Evolutionary conservation across 164 flowering plant species (phyloP).

Genomic region (Cinnamomum micranthum): DNA sequence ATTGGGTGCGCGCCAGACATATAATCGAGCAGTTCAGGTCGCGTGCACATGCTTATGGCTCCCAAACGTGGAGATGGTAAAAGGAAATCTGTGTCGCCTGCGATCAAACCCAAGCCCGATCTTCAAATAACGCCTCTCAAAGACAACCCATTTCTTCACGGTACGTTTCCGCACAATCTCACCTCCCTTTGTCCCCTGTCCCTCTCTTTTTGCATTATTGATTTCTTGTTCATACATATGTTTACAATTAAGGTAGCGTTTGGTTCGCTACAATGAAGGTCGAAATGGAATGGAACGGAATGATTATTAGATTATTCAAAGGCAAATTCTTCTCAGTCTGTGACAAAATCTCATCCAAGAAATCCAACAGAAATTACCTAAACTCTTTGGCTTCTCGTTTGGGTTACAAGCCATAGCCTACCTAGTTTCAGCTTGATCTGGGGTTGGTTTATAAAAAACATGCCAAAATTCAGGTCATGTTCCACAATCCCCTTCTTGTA

Average conservation of each 20-base stretch:
- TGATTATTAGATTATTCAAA: too few species aligned
- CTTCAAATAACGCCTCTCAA: constrained; percentile 60
- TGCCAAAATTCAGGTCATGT: neutral
- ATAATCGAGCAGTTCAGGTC: too few species aligned
- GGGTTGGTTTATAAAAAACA: neutral
- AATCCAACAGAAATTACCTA: neutral
- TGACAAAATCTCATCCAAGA: neutral
- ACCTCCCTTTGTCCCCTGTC: neutral
- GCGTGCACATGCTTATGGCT: neutral
- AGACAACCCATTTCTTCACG: constrained; percentile 66
- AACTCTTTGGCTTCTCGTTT: neutral
- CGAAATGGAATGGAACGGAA: too few species aligned
- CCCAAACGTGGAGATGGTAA: constrained; percentile 16
- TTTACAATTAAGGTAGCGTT: too few species aligned
- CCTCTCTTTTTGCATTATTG: neutral
- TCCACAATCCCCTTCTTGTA: neutral
- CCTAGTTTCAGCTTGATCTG: neutral
- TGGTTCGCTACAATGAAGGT: too few species aligned
- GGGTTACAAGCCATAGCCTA: neutral
- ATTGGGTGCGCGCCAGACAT: too few species aligned
- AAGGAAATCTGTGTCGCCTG: constrained; percentile 50
- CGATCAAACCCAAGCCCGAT: constrained; percentile 55
- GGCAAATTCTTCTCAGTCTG: neutral
- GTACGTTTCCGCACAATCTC: constrained; percentile 25
- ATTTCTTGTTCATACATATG: neutral